These are phyloP conservation scores for Lentinula sp. DNA, from an alignment of 768 basidiomycete genomes.

Conservation along the genomic window DNA sequence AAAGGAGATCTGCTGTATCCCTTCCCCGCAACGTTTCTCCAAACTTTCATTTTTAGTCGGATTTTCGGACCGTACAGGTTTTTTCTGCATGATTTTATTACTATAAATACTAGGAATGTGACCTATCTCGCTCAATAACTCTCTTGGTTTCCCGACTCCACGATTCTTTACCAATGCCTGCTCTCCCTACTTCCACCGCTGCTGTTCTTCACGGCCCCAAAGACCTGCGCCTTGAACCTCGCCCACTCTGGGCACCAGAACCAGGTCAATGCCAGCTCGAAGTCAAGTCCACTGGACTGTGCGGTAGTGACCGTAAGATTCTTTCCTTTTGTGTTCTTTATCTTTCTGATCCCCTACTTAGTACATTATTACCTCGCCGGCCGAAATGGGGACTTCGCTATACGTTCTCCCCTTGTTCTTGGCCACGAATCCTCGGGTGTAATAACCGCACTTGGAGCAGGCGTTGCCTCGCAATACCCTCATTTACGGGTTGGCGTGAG, in stretches of 20 bases:
- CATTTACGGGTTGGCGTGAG: slow-evolving; percentile 70
- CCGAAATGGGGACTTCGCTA: slow-evolving; percentile 87
- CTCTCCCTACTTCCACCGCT: slow-evolving; percentile 55
- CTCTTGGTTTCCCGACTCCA: slow-evolving; percentile 10
- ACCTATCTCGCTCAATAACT: slow-evolving; percentile 11
- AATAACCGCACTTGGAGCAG: slow-evolving; percentile 76
- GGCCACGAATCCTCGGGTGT: slow-evolving; percentile 93
- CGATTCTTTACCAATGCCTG: slow-evolving; percentile 19
- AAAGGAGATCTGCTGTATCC: background rate
- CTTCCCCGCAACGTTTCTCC: slow-evolving; percentile 2
- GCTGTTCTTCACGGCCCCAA: slow-evolving; percentile 80
- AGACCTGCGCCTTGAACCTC: slow-evolving; percentile 77
- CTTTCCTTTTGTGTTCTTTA: background rate
- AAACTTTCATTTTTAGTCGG: background rate
- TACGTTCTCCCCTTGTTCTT: slow-evolving; percentile 82
- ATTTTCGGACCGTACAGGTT: background rate
- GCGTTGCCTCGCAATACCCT: slow-evolving; percentile 30
- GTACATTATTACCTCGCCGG: slow-evolving; percentile 91
- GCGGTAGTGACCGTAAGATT: slow-evolving; percentile 73
- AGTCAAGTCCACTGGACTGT: slow-evolving; percentile 81
- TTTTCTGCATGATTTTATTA: background rate
- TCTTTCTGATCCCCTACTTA: slow-evolving; percentile 20
- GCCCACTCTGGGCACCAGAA: slow-evolving; percentile 66
- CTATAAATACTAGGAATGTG: slow-evolving; percentile 13
- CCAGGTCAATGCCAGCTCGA: slow-evolving; percentile 75